These are phyloP conservation scores for Amylocarpus encephaloides DNA, from an alignment of 2,329 filamentous ascomycete genomes.

Conservation along the genomic window DNA sequence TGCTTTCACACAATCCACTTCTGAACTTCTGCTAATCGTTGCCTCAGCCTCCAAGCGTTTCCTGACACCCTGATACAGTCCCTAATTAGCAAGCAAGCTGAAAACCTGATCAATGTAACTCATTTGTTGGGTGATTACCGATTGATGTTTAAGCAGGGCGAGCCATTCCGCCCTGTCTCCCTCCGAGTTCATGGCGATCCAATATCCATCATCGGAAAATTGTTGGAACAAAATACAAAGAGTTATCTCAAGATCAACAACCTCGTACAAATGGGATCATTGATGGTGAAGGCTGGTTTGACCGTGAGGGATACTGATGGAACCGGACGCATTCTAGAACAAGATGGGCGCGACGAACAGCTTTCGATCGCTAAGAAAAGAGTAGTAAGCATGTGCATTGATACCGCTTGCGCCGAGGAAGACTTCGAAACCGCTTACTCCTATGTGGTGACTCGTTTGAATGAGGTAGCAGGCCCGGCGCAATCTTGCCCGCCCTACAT, in stretches of 20 bases:
- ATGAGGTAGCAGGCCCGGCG: constrained; percentile 32
- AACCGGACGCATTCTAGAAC: background rate
- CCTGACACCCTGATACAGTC: constrained; percentile 49
- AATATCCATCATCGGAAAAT: constrained; percentile 62
- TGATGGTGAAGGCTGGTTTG: constrained; percentile 58
- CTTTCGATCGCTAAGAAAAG: constrained; percentile 49
- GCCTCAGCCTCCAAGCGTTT: constrained; percentile 55
- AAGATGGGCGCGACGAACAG: constrained; percentile 27
- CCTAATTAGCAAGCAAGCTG: constrained; percentile 47
- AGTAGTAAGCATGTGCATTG: constrained; percentile 74
- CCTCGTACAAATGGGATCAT: constrained; percentile 60
- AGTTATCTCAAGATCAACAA: constrained; percentile 72
- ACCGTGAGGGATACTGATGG: constrained; percentile 22
- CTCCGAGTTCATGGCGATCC: constrained; percentile 73
- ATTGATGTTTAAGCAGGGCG: constrained; percentile 70
- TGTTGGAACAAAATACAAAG: constrained; percentile 68
- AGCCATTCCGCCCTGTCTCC: constrained; percentile 72
- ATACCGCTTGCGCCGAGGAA: constrained; percentile 68
- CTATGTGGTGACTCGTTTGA: constrained; percentile 67
- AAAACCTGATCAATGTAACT: constrained; percentile 64
- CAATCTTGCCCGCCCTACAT: constrained; percentile 19
- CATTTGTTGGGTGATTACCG: constrained; percentile 71
- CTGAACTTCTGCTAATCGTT: background rate
- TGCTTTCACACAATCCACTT: constrained; percentile 26
- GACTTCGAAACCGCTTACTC: constrained; percentile 85